phyloP scores from a whole-genome alignment of 2,329 filamentous ascomycete genomes.

The Onygenales sp. region DNA sequence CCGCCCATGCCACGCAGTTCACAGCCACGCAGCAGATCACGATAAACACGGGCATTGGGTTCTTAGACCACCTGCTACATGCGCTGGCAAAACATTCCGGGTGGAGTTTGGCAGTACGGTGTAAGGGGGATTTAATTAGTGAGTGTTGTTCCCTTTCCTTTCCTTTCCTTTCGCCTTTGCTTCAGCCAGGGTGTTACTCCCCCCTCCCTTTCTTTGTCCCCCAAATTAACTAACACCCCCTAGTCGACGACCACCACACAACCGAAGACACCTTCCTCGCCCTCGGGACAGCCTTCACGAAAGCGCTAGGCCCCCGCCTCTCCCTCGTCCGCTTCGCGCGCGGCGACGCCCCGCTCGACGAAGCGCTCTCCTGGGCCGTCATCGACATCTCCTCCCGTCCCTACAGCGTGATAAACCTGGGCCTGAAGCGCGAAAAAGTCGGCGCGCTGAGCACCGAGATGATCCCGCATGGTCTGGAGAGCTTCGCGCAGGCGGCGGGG shows the following conservation, averaged over 20 bases:
- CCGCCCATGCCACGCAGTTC: conserved; percentile 71
- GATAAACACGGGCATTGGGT: conserved; percentile 89
- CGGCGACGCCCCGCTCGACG: conserved; percentile 89
- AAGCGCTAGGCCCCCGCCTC: conserved; percentile 64
- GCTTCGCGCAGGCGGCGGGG: conserved; percentile 81
- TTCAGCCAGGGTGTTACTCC: no score
- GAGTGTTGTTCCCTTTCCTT: conserved; percentile 26
- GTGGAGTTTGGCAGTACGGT: conserved; percentile 78
- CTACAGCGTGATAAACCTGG: conserved; percentile 72
- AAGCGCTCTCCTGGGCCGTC: conserved; percentile 86
- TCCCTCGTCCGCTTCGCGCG: conserved; percentile 85
- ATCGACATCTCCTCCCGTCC: conserved; percentile 92
- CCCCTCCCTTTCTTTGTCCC: not conserved
- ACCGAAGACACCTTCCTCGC: conserved; percentile 92
- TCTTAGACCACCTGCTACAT: conserved; percentile 98
- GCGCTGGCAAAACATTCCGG: conserved; percentile 91
- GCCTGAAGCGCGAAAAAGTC: conserved; percentile 82
- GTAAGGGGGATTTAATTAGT: conserved; percentile 88
- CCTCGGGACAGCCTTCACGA: conserved; percentile 74
- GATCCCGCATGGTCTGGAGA: conserved; percentile 91
- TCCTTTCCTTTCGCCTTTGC: not conserved
- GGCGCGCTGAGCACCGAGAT: conserved; percentile 91
- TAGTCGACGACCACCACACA: conserved; percentile 97
- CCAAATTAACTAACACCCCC: not conserved
- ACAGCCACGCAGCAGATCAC: conserved; percentile 78